Percentiles rank a stretch among this genome's conserved stretches.
These are phyloP conservation scores for Sesbania bispinosa DNA, from an alignment of 306 rosid genomes.

Conservation along the genomic window DNA sequence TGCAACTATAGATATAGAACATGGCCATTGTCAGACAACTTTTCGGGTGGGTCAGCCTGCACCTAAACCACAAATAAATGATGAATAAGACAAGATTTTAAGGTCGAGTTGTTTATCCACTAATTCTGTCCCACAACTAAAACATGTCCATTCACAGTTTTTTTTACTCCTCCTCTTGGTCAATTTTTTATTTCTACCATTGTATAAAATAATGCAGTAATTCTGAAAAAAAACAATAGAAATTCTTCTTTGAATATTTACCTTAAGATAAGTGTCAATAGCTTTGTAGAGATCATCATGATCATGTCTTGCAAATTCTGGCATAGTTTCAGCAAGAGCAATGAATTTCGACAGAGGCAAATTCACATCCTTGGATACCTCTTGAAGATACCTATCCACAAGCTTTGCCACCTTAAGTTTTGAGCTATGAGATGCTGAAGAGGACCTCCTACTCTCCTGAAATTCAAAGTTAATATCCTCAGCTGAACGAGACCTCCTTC, in stretches of 20 bases:
- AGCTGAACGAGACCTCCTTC: constrained; percentile 92
- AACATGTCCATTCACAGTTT: too few relatives aligned
- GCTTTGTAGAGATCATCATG: constrained; percentile 97
- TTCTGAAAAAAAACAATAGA: constrained; percentile 11
- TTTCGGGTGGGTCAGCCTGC: constrained; percentile 58
- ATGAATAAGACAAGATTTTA: constrained; percentile 63
- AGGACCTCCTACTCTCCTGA: constrained; percentile 91
- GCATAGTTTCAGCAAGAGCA: constrained; percentile 74
- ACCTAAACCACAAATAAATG: constrained; percentile 48
- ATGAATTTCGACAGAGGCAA: constrained; percentile 71
- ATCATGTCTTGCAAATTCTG: constrained; percentile 87
- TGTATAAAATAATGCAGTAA: constrained; percentile 22
- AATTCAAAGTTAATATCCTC: constrained; percentile 86
- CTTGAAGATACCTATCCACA: constrained; percentile 86
- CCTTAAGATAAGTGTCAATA: constrained; percentile 92
- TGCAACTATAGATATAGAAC: constrained; percentile 22
- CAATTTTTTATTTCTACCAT: background rate
- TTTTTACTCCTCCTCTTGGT: background rate
- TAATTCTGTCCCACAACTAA: constrained; percentile 65
- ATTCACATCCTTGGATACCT: constrained; percentile 73
- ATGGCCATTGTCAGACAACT: constrained; percentile 19
- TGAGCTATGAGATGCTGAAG: constrained; percentile 93
- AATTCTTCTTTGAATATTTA: constrained; percentile 26
- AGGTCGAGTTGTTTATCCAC: constrained; percentile 93
- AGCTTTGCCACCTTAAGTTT: constrained; percentile 87